Evolutionary conservation across 371 early-diverging fungal species (phyloP), one percentile per base, ranked within the genome.

Genomic region (Mortierella sp.): DNA sequence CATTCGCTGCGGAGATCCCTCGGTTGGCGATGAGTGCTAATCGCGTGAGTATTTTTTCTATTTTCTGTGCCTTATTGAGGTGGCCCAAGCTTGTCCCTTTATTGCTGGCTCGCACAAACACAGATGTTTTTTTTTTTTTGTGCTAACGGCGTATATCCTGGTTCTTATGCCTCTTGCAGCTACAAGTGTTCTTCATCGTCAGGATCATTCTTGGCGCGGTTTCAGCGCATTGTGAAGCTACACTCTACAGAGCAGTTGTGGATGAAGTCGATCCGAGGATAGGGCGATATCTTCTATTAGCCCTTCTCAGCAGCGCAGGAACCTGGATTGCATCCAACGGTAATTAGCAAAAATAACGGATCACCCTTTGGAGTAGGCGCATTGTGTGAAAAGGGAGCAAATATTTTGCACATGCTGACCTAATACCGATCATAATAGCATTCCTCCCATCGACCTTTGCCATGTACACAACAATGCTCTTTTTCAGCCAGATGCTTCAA

Each of bases 391-490:
- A 14, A 31, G 32, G 19, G 24, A 23, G 21, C 47, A 15, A n/a
- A 47, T 26, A 17, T 37, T 28, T 39, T 57, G 6, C 41, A 23
- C 11, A 47, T 11, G 19, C 14, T 46, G 39, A 32, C 32, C 43
- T 39, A 31, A 26, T 41, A 28, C 15, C 24, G n/a, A n/a, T 39
- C 11, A 34, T 44, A 65, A 21, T 52, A 90, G 95, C 97, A 9
- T 89, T 87, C 66, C 82, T 98, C 15, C 98, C 98, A 0, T 94
- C 96, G 4, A 87, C 94, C 9, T 96, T 97, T 82, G 90, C 96
- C 58, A 98, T 97, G 98, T 90, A 88, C 64, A 80, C 87, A 43
- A 86, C 89, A 7, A 91, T 91, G 66, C 70, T 95, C 52, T 95
- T 94, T 4, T 89, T 87, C 53, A 87, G 94, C 2, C 81, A 85